phyloP scores from a whole-genome alignment of 108 stramenopile genomes.

The Cyclostephanos invisitatus region DNA sequence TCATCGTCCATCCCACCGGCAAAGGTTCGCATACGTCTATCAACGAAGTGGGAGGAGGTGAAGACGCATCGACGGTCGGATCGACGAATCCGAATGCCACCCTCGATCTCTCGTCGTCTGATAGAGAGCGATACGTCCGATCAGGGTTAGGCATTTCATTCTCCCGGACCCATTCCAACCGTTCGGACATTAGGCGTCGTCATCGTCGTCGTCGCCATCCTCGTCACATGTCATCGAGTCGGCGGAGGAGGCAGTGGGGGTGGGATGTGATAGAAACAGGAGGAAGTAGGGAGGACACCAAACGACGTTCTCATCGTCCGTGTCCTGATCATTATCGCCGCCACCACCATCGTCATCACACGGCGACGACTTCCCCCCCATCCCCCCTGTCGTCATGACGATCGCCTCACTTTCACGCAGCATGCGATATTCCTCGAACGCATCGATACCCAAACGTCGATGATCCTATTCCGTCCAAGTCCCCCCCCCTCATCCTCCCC shows the following conservation, averaged over 20 bases:
- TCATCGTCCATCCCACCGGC: conserved; percentile 79
- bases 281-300: conserved; percentile 53
- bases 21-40: neutral
- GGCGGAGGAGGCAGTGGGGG: too few species aligned
- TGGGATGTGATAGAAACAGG: conserved; percentile 23
- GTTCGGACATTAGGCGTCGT: neutral
- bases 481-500: neutral
- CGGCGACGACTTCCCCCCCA: neutral
- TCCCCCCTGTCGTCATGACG: neutral
- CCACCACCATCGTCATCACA: conserved; percentile 3
- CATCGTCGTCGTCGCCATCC: neutral
- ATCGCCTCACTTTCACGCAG: conserved; percentile 20
- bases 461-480: conserved; percentile 4
- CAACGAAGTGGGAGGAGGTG: conserved; percentile 7
- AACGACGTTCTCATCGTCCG: neutral
- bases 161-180: too few species aligned
- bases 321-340: neutral
- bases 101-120: conserved; percentile 32
- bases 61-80: conserved; percentile 26
- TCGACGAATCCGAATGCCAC: conserved; percentile 75
- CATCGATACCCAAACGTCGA: conserved; percentile 36
- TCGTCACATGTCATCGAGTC: neutral
- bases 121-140: conserved; percentile 21
- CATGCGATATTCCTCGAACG: conserved; percentile 27
- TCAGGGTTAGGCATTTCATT: conserved; percentile 40